Evolutionary conservation across 2,329 filamentous ascomycete species (phyloP), one percentile per base, ranked within the genome.

Genomic region (Colletotrichum euphorbiae): DNA sequence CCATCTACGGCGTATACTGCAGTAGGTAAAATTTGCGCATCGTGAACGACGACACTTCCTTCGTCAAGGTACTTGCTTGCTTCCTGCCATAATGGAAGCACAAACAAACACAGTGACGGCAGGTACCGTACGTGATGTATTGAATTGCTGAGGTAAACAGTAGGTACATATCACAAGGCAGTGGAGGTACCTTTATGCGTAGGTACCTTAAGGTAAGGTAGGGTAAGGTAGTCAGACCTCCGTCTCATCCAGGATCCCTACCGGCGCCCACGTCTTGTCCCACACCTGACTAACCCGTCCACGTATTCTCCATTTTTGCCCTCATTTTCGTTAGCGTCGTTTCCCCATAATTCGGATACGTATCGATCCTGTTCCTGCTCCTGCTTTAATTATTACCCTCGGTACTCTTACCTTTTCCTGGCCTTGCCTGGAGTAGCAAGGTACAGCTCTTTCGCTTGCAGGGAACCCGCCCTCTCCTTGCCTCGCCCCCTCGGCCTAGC

Each of bases 341-440:
- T 68, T 64, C 65, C 52, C 65, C 65, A 68, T 59, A 64, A 68
- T 58, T 64, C 52, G 60, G 65, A 45, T 54, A 67, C 63, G 59
- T 63, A 58, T 40, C 42, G 43, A 50, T 38, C 17, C 36, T 42
- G 19, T n/a, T 40, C 52, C 38, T 31, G 21, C 19, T 48, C 46
- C 46, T 67, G 65, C 52, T 64, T 51, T 54, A 58, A 58, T 67
- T 21, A 58, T 64, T 64, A 58, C 52, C 60, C 60, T 60, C 2
- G 21, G 21, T 21, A 60, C 45, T 45, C 57, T 51, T 60, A 51
- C 19, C 43, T 40, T 51, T 60, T 19, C 36, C 38, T 55, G 59
- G 12, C 42, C 48, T 67, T 62, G 48, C 63, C 57, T 28, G 63
- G 57, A 62, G 56, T 31, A 66, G 56, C 48, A 61, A 56, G 58